Percentiles rank a stretch among this genome's conserved stretches.
Conservation (phyloP, 495 filamentous ascomycete species). For the Jackrogersella minutella region DNA sequence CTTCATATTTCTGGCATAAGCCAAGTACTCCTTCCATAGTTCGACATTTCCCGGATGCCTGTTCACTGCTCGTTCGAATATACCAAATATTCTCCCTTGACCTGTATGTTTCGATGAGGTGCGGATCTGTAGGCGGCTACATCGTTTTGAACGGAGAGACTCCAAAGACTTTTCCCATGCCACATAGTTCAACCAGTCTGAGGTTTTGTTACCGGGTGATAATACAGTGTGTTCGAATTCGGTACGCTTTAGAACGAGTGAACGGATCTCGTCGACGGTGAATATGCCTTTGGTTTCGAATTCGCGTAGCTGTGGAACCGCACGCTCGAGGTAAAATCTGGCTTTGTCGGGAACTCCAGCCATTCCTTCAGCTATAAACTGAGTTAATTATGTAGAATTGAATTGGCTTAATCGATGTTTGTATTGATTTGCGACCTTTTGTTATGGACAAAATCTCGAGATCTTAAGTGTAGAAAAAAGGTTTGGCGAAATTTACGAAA, state of each 20-base stretch:
- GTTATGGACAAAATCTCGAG: not conserved
- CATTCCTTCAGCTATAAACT: constrained; percentile 59
- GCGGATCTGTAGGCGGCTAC: constrained; percentile 79
- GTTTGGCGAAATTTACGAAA: not conserved
- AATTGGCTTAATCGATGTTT: not conserved
- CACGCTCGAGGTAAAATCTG: constrained; percentile 90
- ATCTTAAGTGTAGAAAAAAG: not conserved
- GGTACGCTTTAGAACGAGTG: constrained; percentile 86
- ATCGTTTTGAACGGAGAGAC: constrained; percentile 78
- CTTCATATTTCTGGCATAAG: constrained; percentile 78
- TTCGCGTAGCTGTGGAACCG: constrained; percentile 88
- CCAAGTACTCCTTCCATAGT: constrained; percentile 93
- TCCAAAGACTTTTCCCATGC: constrained; percentile 94
- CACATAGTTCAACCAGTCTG: constrained; percentile 85
- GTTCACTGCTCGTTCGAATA: constrained; percentile 85
- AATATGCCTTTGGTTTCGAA: constrained; percentile 90
- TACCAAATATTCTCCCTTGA: constrained; percentile 82
- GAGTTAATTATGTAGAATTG: not conserved
- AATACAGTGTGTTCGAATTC: constrained; percentile 93
- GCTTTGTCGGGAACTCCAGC: constrained; percentile 89
- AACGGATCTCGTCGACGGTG: constrained; percentile 84
- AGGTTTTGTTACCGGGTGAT: constrained; percentile 73
- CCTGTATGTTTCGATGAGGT: constrained; percentile 66
- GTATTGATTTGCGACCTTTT: not conserved
- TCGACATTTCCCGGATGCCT: constrained; percentile 83